Base-by-base conservation (phyloP, 2,329 filamentous ascomycete genomes). In the Claviceps sp. region DNA sequence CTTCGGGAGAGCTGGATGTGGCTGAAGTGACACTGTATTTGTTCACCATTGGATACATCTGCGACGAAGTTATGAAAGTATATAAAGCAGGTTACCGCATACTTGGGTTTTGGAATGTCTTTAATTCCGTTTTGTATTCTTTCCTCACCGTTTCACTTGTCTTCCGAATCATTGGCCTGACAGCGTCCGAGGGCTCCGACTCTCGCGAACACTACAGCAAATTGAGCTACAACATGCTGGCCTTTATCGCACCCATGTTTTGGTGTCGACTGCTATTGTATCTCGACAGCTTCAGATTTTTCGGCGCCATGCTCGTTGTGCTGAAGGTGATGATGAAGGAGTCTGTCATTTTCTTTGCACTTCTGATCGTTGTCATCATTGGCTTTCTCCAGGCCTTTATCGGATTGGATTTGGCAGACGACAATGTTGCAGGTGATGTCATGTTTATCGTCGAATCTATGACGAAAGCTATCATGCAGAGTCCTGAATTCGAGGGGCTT, bases 281-380 rank as follows among this genome's bases (percentile, higher is more conserved):
- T 64, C 80, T 98, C 17, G 93, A 98, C 68, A 88, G 86, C 38
- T 81, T 95, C 75, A 83, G 87, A 52, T 98, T 98, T 74, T 98
- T 98, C 62, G 93, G 93, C 24, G 89, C 91, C 48, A 98, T 98
- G 93, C 79, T 98, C 1, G 91, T 98, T 2, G 90, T 98, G 2
- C 74, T 98, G 45, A 95, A 97, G 66, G 86, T 90, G 50, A 90
- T 91, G 87, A 90, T 91, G 85, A 89, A 88, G 62, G 86, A 91
- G 67, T 94, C 87, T 0, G 74, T 96, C 59, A 97, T 97, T 57
- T 98, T 98, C 74, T 98, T 98, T 62, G 89, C 90, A 1, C 75
- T 98, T 17, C 76, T 98, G 10, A 72, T 86, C 49, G 83, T 97
- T 50, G 84, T 98, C 53, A 76, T 95, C 54, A 66, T 91, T 38